Conservation (phyloP, 345 rosid species). For the Reutealis trisperma region DNA sequence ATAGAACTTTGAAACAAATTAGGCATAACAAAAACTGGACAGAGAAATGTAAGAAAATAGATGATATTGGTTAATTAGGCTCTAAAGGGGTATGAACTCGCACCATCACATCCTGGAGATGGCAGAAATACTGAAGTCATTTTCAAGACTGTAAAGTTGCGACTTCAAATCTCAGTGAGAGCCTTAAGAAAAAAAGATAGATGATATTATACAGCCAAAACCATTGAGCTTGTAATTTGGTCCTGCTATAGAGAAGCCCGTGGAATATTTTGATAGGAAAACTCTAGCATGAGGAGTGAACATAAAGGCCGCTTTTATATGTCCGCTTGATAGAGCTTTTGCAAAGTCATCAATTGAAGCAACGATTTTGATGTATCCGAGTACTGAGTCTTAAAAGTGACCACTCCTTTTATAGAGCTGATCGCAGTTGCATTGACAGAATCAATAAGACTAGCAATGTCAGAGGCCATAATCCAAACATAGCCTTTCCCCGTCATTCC, state of each 20-base stretch:
- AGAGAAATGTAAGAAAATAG: background rate
- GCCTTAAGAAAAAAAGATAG: background rate
- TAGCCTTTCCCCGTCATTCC: slow-evolving; percentile 4
- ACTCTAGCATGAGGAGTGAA: slow-evolving; percentile 9
- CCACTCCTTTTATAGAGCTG: background rate
- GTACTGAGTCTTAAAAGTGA: background rate
- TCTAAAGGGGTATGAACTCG: too few relatives aligned
- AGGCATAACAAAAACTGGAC: background rate
- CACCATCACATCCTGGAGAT: too few relatives aligned
- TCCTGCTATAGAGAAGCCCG: slow-evolving; percentile 11
- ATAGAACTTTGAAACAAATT: background rate
- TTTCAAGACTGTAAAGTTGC: too few relatives aligned
- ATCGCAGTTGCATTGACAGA: background rate
- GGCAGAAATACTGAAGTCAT: too few relatives aligned
- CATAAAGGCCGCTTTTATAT: slow-evolving; percentile 12
- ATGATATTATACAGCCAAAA: slow-evolving; percentile 15
- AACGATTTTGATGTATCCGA: slow-evolving; percentile 2
- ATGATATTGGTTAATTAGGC: too few relatives aligned
- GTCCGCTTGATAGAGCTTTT: slow-evolving; percentile 13
- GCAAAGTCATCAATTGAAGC: slow-evolving; percentile 4
- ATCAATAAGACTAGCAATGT: background rate
- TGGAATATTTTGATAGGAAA: slow-evolving; percentile 12
- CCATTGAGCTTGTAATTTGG: slow-evolving; percentile 10
- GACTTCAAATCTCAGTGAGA: too few relatives aligned
- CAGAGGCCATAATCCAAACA: slow-evolving; percentile 4